Conservation (phyloP, 441 rosid species). For the Theobroma grandiflorum region DNA sequence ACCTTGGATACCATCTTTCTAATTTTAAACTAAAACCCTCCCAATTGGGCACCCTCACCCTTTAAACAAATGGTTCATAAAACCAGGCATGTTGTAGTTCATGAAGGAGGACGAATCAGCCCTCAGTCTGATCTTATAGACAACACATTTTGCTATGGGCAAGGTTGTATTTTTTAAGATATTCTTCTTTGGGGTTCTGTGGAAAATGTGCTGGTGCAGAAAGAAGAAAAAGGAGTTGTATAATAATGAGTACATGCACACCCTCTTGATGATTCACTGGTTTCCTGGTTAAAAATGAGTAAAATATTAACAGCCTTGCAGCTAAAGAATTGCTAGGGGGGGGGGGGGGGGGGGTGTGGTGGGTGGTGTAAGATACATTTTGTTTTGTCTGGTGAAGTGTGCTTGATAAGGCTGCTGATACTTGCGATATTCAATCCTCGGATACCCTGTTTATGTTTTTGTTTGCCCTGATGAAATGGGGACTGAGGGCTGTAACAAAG, state of each 20-base stretch:
- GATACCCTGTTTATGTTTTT: constrained; percentile 14
- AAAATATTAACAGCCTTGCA: not conserved
- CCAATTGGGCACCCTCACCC: not conserved
- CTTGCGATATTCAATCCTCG: constrained; percentile 13
- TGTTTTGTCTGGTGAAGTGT: constrained; percentile 27
- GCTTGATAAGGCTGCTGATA: constrained; percentile 8
- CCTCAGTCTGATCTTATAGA: constrained; percentile 1
- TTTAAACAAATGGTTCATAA: not conserved
- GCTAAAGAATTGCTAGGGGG: constrained; percentile 25
- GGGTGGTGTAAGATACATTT: constrained; percentile 24
- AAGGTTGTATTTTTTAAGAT: constrained; percentile 7
- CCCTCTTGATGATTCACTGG: constrained; percentile 12
- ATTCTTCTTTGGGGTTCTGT: constrained; percentile 18
- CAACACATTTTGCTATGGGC: constrained; percentile 5
- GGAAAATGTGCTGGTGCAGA: constrained; percentile 21
- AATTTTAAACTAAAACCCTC: constrained; percentile 28
- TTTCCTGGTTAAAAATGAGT: not conserved
- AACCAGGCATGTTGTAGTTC: not conserved
- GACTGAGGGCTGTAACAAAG: not conserved
- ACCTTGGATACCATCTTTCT: constrained; percentile 57
- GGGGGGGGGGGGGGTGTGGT: no score
- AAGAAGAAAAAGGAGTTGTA: constrained; percentile 1
- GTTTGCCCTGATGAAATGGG: not conserved
- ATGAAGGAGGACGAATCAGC: not conserved
- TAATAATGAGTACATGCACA: constrained; percentile 21